These are phyloP conservation scores for Kalanchoe fedtschenkoi DNA, from an alignment of 164 flowering plant genomes.

Conservation along the genomic window DNA sequence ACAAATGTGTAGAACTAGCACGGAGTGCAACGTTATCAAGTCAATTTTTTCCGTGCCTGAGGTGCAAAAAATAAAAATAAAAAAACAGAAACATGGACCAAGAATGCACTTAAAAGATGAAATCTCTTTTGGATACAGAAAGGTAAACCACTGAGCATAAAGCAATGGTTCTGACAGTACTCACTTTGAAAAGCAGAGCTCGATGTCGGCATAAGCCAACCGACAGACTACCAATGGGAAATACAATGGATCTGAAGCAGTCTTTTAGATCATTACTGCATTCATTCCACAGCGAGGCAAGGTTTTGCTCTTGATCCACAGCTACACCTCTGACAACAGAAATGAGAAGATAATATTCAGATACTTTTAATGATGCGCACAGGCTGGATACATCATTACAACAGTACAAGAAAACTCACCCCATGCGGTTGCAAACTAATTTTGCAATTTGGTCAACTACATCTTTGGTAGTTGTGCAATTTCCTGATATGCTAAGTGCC, in stretches of 20 bases:
- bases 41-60: background rate
- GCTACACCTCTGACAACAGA: conserved; percentile 62
- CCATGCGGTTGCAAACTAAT: conserved; percentile 74
- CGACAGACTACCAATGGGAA: conserved; percentile 78
- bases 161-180: conserved; percentile 2
- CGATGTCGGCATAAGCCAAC: conserved; percentile 92
- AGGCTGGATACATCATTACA: background rate
- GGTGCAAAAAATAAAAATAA: background rate
- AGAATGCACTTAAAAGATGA: background rate
- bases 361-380: conserved; percentile 1
- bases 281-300: conserved; percentile 55
- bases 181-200: conserved; percentile 86
- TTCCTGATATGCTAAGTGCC: conserved; percentile 39
- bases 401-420: conserved; percentile 40
- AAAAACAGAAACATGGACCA: background rate
- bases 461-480: conserved; percentile 57
- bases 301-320: conserved; percentile 46
- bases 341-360: conserved; percentile 20
- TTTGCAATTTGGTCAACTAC: conserved; percentile 85
- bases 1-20: background rate
- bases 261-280: conserved; percentile 64
- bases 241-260: conserved; percentile 68
- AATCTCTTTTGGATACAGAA: background rate
- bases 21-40: no score
- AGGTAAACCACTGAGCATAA: no score